These are phyloP conservation scores for Clarireedia monteithiana DNA, from an alignment of 2,329 filamentous ascomycete species.

Conservation along the genomic window DNA sequence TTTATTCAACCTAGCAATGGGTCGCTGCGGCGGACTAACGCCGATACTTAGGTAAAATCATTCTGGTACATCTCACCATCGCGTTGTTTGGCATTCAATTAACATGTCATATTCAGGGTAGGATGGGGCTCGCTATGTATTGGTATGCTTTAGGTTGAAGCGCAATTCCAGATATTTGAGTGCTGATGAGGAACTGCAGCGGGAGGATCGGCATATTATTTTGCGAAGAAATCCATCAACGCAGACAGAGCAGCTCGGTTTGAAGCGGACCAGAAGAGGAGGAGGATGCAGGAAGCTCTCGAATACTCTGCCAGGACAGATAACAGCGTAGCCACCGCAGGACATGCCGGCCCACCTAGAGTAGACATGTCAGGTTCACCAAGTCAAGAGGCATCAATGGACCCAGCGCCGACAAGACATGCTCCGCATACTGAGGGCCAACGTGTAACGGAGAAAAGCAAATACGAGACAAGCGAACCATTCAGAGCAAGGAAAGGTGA, in stretches of 20 bases:
- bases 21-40: slow-evolving; percentile 12
- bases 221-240: slow-evolving; percentile 92
- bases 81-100: slow-evolving; percentile 9
- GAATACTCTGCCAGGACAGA: slow-evolving; percentile 37
- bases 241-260: slow-evolving; percentile 71
- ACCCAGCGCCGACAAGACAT: slow-evolving; percentile 82
- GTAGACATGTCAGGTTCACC: slow-evolving; percentile 54
- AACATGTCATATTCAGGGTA: slow-evolving; percentile 48
- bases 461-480: slow-evolving; percentile 75
- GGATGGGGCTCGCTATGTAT: slow-evolving; percentile 87
- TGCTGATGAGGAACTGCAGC: slow-evolving; percentile 40
- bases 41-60: slow-evolving; percentile 47
- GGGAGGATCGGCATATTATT: slow-evolving; percentile 88
- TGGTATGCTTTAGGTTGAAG: slow-evolving; percentile 45
- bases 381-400: slow-evolving; percentile 60
- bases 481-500: slow-evolving; percentile 79
- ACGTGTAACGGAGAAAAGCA: slow-evolving; percentile 68
- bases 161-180: slow-evolving; percentile 6
- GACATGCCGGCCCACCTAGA: slow-evolving; percentile 44
- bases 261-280: slow-evolving; percentile 53
- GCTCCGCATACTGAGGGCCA: slow-evolving; percentile 64
- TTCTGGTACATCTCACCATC: slow-evolving; percentile 47
- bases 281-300: slow-evolving; percentile 47
- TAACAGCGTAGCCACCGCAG: slow-evolving; percentile 30
- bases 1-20: neutral